These are phyloP conservation scores for Claviceps purpurea DNA, from an alignment of 2,329 filamentous ascomycete genomes.

Conservation along the genomic window DNA sequence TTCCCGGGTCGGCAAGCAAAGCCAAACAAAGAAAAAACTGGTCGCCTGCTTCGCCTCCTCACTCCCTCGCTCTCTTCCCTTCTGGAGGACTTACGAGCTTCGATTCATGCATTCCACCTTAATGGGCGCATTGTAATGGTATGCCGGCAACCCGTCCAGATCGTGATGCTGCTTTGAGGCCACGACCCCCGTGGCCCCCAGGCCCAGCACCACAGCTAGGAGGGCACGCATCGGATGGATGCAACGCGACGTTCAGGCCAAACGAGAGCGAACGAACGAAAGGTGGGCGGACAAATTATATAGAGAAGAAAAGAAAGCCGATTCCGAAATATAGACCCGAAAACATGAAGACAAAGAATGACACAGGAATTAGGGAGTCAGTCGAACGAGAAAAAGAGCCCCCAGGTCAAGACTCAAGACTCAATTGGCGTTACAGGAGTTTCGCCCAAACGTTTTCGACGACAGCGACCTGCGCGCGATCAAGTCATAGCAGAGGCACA, in stretches of 20 bases:
- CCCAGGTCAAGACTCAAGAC: background rate
- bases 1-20: too few species aligned
- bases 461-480: background rate
- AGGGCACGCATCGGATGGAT: constrained; percentile 2
- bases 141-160: constrained; percentile 38
- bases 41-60: too few species aligned
- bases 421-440: background rate
- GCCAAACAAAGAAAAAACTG: too few species aligned
- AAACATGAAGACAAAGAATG: background rate
- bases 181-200: constrained; percentile 11
- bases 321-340: too few species aligned
- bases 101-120: constrained; percentile 62
- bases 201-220: background rate
- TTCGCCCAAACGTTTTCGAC: background rate
- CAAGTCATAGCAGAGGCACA: background rate
- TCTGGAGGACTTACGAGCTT: constrained; percentile 37
- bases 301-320: background rate
- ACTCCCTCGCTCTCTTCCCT: background rate
- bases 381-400: background rate
- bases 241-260: background rate
- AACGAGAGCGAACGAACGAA: background rate
- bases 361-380: background rate
- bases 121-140: constrained; percentile 54
- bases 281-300: background rate
- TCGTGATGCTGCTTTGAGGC: constrained; percentile 15